These are phyloP conservation scores for Yamadazyma atlantica DNA, from an alignment of 1,139 yeast species.

Conservation along the genomic window DNA sequence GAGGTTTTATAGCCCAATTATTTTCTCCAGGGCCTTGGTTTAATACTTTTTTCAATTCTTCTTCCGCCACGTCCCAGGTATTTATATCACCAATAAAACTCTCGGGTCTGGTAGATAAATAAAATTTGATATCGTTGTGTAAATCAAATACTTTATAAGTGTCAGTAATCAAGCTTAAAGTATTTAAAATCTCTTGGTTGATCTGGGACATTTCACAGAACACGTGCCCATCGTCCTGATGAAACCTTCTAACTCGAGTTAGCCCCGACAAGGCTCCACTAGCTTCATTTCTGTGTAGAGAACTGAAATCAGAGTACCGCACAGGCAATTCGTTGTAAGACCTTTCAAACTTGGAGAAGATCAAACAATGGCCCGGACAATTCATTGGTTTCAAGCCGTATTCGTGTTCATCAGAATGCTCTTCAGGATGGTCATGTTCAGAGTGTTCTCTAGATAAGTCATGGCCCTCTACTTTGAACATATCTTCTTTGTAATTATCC, in stretches of 20 bases:
- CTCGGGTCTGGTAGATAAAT: slow-evolving; percentile 81
- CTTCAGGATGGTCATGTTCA: slow-evolving; percentile 10
- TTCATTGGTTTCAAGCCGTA: slow-evolving; percentile 97
- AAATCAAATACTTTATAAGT: slow-evolving; percentile 82
- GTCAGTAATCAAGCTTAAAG: slow-evolving; percentile 72
- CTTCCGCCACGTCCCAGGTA: slow-evolving; percentile 87
- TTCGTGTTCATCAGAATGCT: slow-evolving; percentile 41
- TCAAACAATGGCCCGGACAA: slow-evolving; percentile 96
- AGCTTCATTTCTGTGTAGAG: slow-evolving; percentile 92
- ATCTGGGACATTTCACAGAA: slow-evolving; percentile 87
- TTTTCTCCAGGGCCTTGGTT: slow-evolving; percentile 52
- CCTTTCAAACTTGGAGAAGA: slow-evolving; percentile 78
- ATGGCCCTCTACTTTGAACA: slow-evolving; percentile 75
- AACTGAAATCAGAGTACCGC: slow-evolving; percentile 88
- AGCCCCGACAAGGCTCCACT: slow-evolving; percentile 94
- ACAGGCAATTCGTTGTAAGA: slow-evolving; percentile 90
- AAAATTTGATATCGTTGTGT: slow-evolving; percentile 56
- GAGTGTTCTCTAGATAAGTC: slow-evolving; percentile 31
- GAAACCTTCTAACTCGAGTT: slow-evolving; percentile 94
- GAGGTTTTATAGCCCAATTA: slow-evolving; percentile 74
- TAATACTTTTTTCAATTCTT: slow-evolving; percentile 64
- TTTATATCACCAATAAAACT: slow-evolving; percentile 77
- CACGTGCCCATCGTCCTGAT: slow-evolving; percentile 98
- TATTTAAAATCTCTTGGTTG: slow-evolving; percentile 70
- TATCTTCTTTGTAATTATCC: slow-evolving; percentile 92